Evolutionary conservation across 2,329 filamentous ascomycete species (phyloP).

Genomic region (Colletotrichum trifolii): DNA sequence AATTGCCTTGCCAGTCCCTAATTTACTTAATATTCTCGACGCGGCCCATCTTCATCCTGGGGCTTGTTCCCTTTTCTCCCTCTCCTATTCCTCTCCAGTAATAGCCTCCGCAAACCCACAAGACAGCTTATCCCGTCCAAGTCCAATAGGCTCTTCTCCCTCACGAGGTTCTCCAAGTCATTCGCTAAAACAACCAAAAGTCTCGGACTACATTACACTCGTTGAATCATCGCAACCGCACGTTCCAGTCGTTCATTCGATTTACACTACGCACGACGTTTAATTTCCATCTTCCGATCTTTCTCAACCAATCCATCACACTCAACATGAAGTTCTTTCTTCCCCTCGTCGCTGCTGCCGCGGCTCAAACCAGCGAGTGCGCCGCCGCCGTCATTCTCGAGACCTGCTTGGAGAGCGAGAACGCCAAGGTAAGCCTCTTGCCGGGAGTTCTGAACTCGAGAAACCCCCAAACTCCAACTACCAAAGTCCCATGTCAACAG

Average conservation of each 20-base stretch:
- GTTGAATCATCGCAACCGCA: conserved; percentile 19
- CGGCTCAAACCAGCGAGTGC: conserved; percentile 48
- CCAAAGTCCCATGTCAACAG: not conserved
- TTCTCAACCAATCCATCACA: conserved; percentile 1
- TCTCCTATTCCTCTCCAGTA: conserved; percentile 25
- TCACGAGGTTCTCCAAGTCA: conserved; percentile 32
- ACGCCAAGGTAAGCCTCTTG: conserved; percentile 45
- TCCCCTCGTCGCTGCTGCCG: conserved; percentile 46
- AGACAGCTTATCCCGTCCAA: conserved; percentile 26
- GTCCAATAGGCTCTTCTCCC: conserved; percentile 5
- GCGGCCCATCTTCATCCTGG: conserved; percentile 2
- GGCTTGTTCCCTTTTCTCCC: not conserved
- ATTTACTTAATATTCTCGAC: conserved; percentile 33
- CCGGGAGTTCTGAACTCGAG: too few relatives aligned
- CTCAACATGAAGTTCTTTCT: conserved; percentile 60
- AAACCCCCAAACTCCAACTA: not conserved
- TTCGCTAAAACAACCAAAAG: conserved; percentile 18
- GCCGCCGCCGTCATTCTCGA: conserved; percentile 60
- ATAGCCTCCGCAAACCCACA: conserved; percentile 33
- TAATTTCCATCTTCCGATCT: not conserved
- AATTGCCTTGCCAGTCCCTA: conserved; percentile 28
- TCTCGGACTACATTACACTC: conserved; percentile 25
- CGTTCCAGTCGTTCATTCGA: conserved; percentile 1
- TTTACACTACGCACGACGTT: conserved; percentile 7
- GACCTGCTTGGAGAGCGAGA: conserved; percentile 55